Evolutionary conservation across 208 protist genomes (phyloP).

Genomic region (Acanthamoeba divionensis): DNA sequence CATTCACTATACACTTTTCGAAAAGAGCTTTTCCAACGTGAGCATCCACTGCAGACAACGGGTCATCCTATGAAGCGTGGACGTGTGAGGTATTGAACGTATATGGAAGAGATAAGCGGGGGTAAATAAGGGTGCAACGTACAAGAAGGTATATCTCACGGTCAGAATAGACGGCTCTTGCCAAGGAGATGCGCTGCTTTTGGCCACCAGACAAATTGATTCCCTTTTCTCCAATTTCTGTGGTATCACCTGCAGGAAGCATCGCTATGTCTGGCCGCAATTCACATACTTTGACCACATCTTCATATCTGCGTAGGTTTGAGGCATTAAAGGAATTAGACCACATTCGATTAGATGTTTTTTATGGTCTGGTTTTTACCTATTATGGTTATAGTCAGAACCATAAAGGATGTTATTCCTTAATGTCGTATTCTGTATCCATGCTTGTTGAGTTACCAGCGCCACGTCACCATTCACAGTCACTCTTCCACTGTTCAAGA

Average conservation of each 20-base stretch:
- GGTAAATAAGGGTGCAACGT: background rate
- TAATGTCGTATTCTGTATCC: slow-evolving; percentile 83
- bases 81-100: background rate
- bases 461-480: slow-evolving; percentile 67
- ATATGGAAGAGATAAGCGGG: background rate
- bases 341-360: too few relatives aligned
- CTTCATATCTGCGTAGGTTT: slow-evolving; percentile 55
- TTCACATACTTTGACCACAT: slow-evolving; percentile 77
- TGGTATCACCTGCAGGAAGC: slow-evolving; percentile 84
- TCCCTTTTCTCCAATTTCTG: slow-evolving; percentile 88
- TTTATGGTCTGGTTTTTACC: background rate
- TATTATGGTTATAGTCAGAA: slow-evolving; percentile 62
- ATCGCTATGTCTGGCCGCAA: slow-evolving; percentile 85
- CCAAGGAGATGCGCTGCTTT: slow-evolving; percentile 75
- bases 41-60: slow-evolving; percentile 76
- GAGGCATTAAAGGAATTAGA: background rate
- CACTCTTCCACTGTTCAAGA: background rate
- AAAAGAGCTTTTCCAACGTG: slow-evolving; percentile 81
- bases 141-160: slow-evolving; percentile 70
- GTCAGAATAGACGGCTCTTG: slow-evolving; percentile 76
- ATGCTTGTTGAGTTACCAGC: slow-evolving; percentile 85
- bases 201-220: slow-evolving; percentile 82
- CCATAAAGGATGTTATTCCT: slow-evolving; percentile 89
- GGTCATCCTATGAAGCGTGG: slow-evolving; percentile 69
- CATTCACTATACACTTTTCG: slow-evolving; percentile 71